phyloP scores from a whole-genome alignment of 345 rosid species.

The Microthlaspi erraticum region DNA sequence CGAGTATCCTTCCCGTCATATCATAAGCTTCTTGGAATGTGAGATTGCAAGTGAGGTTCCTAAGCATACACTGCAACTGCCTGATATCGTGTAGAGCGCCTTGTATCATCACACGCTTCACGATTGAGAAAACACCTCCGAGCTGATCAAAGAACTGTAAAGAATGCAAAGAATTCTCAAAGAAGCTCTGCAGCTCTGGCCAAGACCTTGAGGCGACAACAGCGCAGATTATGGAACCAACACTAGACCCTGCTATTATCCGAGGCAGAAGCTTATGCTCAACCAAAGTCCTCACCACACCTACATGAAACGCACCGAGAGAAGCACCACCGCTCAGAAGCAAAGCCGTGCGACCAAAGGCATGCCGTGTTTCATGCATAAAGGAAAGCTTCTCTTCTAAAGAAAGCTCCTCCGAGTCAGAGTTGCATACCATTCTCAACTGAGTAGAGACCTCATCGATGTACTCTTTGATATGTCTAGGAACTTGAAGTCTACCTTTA shows the following conservation, averaged over 20 bases:
- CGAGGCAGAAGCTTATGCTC: constrained; percentile 92
- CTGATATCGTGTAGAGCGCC: constrained; percentile 95
- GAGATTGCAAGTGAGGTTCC: constrained; percentile 88
- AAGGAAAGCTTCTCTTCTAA: constrained; percentile 91
- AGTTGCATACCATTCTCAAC: constrained; percentile 85
- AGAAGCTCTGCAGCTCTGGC: constrained; percentile 95
- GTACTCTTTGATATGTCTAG: constrained; percentile 88
- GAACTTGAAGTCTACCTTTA: constrained; percentile 96
- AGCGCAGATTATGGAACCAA: constrained; percentile 93
- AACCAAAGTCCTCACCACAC: constrained; percentile 90
- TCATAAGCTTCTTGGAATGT: constrained; percentile 99
- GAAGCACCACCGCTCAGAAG: constrained; percentile 99
- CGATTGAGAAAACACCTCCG: constrained; percentile 84
- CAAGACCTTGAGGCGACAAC: constrained; percentile 89
- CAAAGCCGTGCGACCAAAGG: constrained; percentile 96
- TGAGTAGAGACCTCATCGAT: constrained; percentile 94
- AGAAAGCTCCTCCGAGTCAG: constrained; percentile 91
- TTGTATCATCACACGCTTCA: constrained; percentile 81
- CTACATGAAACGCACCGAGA: constrained; percentile 91
- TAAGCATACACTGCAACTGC: constrained; percentile 86
- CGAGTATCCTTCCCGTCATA: constrained; percentile 92
- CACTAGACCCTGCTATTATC: constrained; percentile 95
- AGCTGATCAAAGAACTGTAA: constrained; percentile 93
- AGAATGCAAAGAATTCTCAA: constrained; percentile 79
- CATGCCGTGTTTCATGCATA: constrained; percentile 97